Base-by-base conservation (phyloP, 2,329 filamentous ascomycete genomes). In the Dissoconium aciculare region DNA sequence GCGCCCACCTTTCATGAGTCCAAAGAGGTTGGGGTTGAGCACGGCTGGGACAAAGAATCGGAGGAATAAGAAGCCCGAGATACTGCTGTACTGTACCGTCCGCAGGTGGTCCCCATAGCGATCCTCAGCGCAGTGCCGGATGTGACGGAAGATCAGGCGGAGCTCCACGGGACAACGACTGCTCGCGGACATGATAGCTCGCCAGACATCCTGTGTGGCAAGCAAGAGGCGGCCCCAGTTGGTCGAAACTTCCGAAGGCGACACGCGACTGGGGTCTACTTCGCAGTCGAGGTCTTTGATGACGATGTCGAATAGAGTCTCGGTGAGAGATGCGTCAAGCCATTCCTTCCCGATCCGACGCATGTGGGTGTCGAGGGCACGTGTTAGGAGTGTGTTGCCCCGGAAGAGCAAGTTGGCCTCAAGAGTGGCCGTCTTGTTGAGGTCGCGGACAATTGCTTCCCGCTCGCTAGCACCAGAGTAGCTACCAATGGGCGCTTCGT, bases 21-120 rank as follows among this genome's bases (percentile, higher is more conserved):
- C 84, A 51, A 93, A 94, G 10, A 95, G 66, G 56, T 93, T 93
- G 1, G 87, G 87, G 39, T 93, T 94, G 5, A 95, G 64, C 35
- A 95, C 84, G n/a, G 87, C 85, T 3, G 87, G 87, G 50, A 85
- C 93, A 49, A 95, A 89, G 62, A 94, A 94, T 4, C 87, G 77
- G 37, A 95, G 64, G 53, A 95, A 95, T 9, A 95, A 59, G 49
- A 95, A 95, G 0, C 87, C 87, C 26, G 84, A 93, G 2, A 95
- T 84, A 51, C 84, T 92, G 31, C 85, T 94, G 52, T 93, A 95
- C 27, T 78, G 74, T 21, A 93, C 84, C 2, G 80, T 87, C 15
- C 84, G 75, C 25, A 93, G 62, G 47, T 91, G 94, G 52, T 92
- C 83, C 15, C 87, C 87, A 52, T 93, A 95, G 11, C 85, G 77